Conservation (phyloP, 805 yeast species). For the Zygoascus bituminiphila region DNA sequence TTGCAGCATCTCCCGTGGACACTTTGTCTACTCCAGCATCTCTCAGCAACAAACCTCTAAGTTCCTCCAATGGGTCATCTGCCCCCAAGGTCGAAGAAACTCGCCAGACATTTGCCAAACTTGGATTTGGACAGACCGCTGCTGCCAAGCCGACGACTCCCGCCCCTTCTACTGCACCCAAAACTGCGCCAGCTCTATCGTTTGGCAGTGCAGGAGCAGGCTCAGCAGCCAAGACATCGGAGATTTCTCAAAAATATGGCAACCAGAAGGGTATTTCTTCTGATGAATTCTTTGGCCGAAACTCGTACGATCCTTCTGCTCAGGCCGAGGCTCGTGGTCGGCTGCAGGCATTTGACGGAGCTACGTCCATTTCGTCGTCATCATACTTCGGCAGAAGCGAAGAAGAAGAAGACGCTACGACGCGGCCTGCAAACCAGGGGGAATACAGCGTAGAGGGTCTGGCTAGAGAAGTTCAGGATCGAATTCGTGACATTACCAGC, state of each 20-base stretch:
- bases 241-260: slow-evolving; percentile 55
- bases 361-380: slow-evolving; percentile 84
- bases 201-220: background rate
- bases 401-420: slow-evolving; percentile 31
- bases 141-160: slow-evolving; percentile 14
- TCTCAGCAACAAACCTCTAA: slow-evolving; percentile 10
- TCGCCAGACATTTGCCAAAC: slow-evolving; percentile 24
- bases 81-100: slow-evolving; percentile 13
- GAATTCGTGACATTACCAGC: slow-evolving; percentile 66
- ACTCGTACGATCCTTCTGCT: slow-evolving; percentile 67
- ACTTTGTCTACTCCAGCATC: slow-evolving; percentile 7
- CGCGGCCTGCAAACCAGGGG: slow-evolving; percentile 27
- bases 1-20: slow-evolving; percentile 1
- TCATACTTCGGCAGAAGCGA: slow-evolving; percentile 88
- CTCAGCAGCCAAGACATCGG: slow-evolving; percentile 16
- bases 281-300: slow-evolving; percentile 89
- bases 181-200: slow-evolving; percentile 3
- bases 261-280: slow-evolving; percentile 91
- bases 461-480: slow-evolving; percentile 57
- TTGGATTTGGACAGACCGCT: slow-evolving; percentile 82
- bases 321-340: slow-evolving; percentile 76
- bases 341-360: slow-evolving; percentile 72
- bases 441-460: slow-evolving; percentile 41
- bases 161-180: slow-evolving; percentile 7
- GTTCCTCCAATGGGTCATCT: background rate